These are phyloP conservation scores for Chlorella sp. DNA, from an alignment of 139 green algal species.

Conservation along the genomic window DNA sequence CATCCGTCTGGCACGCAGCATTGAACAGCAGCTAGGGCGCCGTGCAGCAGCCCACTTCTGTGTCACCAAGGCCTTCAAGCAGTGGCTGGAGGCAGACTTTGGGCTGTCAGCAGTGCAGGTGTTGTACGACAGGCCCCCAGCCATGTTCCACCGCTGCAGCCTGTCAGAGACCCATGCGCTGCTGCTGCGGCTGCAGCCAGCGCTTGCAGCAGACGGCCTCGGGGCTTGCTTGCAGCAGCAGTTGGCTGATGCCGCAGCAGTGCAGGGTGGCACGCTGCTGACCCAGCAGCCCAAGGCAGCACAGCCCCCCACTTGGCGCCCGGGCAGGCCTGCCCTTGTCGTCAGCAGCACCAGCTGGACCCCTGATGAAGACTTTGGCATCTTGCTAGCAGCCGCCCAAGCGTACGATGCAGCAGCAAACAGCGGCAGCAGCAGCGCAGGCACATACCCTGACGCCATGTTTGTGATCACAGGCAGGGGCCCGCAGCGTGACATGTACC, in stretches of 20 bases:
- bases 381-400: constrained; percentile 73
- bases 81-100: constrained; percentile 61
- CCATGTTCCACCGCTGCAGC: no score
- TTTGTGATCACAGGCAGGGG: constrained; percentile 79
- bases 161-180: no score
- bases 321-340: constrained; percentile 77
- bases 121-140: no score
- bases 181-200: no score
- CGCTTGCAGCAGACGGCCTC: no score
- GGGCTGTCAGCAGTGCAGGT: no score
- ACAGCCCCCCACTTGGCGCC: no score
- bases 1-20: constrained; percentile 43
- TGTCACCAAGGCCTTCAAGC: constrained; percentile 82
- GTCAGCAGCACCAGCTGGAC: constrained; percentile 97
- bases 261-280: no score
- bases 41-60: constrained; percentile 79
- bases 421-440: constrained; percentile 3
- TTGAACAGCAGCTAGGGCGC: no score
- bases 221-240: no score
- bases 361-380: constrained; percentile 92
- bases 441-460: constrained; percentile 50
- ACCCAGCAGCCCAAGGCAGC: no score
- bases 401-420: constrained; percentile 25
- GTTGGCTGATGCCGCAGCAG: no score
- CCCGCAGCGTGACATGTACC: constrained; percentile 68